Evolutionary conservation across 306 rosid genomes (phyloP), one percentile per base, ranked within the genome.

Genomic region (Vigna mungo): DNA sequence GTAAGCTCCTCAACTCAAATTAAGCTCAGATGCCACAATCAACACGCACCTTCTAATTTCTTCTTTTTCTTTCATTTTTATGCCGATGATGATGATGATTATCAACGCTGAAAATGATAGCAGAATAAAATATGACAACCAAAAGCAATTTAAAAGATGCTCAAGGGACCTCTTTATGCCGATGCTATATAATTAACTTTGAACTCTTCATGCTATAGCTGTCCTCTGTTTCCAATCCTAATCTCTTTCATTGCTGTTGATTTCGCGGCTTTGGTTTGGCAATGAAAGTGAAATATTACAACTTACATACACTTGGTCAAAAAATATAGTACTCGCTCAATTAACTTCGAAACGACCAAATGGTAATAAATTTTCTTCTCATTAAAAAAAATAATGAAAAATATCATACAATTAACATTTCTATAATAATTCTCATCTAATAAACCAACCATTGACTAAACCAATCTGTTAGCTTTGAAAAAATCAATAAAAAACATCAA

Each of bases 321-420:
- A 58, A 36, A 37, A 55, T 32, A 17, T 6, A 60, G 53, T 61
- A 41, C 27, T 16, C 44, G 17, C 27, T 9, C 11, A 39, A 11
- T 39, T 39, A 10, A 3, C 2, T 41, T 9, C 46, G 3, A 20
- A 63, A 55, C 79, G 51, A 82, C 72, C 70, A 25, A 63, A 76
- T 73, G 67, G 67, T 72, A 81, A 49, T 44, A 53, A 79, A 79
- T 64, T 79, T 68, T 65, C 36, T 59, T 74, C 55, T 68, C 21
- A 77, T 37, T 47, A 21, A 65, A 72, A 56, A 30, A 48, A 5
- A 51, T 70, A 78, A 76, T 20, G 51, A 60, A 84, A 72, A 79
- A 77, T 54, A 87, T 89, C 74, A 67, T 85, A 87, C 87, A 89
- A 84, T 64, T 82, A 66, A 78, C 77, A 78, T 74, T 82, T 69